Evolutionary conservation across 1,284 basidiomycete species (phyloP), one percentile per base, ranked within the genome.

Genomic region (Trametes pubescens): DNA sequence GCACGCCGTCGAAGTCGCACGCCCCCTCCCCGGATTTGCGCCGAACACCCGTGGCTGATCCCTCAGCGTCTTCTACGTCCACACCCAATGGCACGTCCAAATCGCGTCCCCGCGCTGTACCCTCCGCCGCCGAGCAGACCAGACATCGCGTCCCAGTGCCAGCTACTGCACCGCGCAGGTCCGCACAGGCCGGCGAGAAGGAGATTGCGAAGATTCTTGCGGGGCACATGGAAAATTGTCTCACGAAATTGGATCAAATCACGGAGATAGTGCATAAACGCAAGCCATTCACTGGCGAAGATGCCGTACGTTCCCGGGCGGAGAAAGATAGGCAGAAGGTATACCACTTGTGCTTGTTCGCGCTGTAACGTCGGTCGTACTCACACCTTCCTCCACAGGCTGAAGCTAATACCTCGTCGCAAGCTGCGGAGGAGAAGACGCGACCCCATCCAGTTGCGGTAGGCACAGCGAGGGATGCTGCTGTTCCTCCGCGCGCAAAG

Each of bases 221-320:
- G 3, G 44, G 24, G 49, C 7, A 11, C 16, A 6, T 47, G 18
- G 32, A 53, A 0, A 40, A 24, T 0, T 29, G 52, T 14, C 7
- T 16, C 2, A 4, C 35, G 14, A 59, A 44, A 51, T 8, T 47
- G 18, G 43, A n/a, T 9, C 11, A 24, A 1, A n/a, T 59, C 22
- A 18, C 40, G 13, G 58, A 53, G 22, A 47, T 6, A 22, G 11
- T 47, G 13, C 40, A 22, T 7, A 59, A 43, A 21, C 58, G 58
- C 1, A 37, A 24, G 29, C 43, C 51, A 1, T 59, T 40, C 51
- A 46, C 43, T 1, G 24, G 29, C 9, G 58, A 35, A n/a, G 51
- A 47, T 16, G 43, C 29, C 2, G 22, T 14, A 8, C 38, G 43
- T 18, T 18, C 40, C 2, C 11, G 16, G 13, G 58, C 58, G 11